Base-by-base conservation (phyloP, 2,329 filamentous ascomycete species). In the Orbilia quercus region DNA sequence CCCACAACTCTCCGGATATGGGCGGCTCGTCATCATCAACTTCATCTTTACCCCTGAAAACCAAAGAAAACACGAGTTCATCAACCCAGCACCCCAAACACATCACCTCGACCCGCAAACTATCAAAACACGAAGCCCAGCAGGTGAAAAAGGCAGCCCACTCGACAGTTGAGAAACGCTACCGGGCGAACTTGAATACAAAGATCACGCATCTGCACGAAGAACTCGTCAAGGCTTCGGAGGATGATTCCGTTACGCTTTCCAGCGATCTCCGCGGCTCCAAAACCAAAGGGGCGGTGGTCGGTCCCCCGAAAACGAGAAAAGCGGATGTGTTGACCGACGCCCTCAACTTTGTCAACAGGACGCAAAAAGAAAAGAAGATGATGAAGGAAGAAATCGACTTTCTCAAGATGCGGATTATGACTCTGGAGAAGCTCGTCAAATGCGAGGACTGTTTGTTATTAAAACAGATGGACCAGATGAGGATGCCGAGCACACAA, bases 391-490 rank as follows among this genome's bases (percentile, higher is more conserved):
- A 73, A 9, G 69, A 73, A 47, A 73, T 73, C 34, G 69, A 73
- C 58, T 73, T 73, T 54, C 69, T 73, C 60, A 73, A 73, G 23
- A 73, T 73, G 69, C 45, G 69, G 23, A 73, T 73, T n/a, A 73
- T 73, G 69, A 73, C 69, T 14, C 54, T 73, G 53, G 69, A 73
- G 36, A 73, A 73, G 60, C 28, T 73, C 40, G 69, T 73, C 54
- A 73, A 73, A 23, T 73, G 69, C 50, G 69, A 73, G 51, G 69
- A 73, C 38, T 73, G 69, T 38, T 48, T 73, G 42, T 48, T 73
- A 51, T 57, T 73, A 40, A 73, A 73, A 31, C 69, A 73, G 54
- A 73, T 73, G 69, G 69, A 73, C 31, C 69, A 73, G 16, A 66
- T 73, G 69, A 59, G 69, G 48, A 73, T 73, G 69, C 69, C 69